A percentile compares a stretch with the other conserved stretches of the same genome.
These are phyloP conservation scores for Globisporangium barbulae DNA, from an alignment of 352 stramenopile species.

Conservation along the genomic window DNA sequence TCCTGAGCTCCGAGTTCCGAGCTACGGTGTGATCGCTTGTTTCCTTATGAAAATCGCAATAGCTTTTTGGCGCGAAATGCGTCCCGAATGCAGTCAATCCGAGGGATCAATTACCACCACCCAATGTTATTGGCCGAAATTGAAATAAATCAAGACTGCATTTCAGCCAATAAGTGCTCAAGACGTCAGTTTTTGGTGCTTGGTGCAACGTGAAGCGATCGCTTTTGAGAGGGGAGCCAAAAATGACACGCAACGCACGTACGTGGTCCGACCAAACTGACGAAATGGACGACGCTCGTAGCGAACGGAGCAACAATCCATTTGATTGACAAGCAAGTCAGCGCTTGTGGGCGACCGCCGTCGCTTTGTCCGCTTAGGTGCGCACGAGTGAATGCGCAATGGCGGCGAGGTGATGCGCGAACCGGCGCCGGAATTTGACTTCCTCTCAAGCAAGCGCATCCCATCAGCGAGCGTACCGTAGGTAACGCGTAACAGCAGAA, in stretches of 20 bases:
- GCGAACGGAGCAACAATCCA: no score
- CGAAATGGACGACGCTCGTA: constrained; percentile 1
- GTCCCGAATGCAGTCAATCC: no score
- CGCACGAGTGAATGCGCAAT: constrained; percentile 5
- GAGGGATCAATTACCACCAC: no score
- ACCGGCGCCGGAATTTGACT: constrained; percentile 1
- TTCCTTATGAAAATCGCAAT: no score
- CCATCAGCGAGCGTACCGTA: constrained; percentile 1
- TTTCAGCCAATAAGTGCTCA: constrained; percentile 5
- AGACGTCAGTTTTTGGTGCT: constrained; percentile 12
- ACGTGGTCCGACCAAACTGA: constrained; percentile 1
- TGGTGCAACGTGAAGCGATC: constrained; percentile 5
- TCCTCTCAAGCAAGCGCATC: background rate
- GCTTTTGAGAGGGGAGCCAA: background rate
- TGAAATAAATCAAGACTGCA: background rate
- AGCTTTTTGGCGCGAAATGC: no score
- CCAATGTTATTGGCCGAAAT: background rate
- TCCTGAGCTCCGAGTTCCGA: no score
- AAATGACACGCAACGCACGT: background rate
- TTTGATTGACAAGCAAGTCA: no score
- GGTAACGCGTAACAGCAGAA: background rate
- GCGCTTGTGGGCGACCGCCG: background rate
- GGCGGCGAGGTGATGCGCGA: background rate
- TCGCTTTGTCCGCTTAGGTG: background rate
- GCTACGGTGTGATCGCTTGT: no score